Evolutionary conservation across 352 stramenopile species (phyloP), one percentile per base, ranked within the genome.

Genomic region (Pythium aquatile): DNA sequence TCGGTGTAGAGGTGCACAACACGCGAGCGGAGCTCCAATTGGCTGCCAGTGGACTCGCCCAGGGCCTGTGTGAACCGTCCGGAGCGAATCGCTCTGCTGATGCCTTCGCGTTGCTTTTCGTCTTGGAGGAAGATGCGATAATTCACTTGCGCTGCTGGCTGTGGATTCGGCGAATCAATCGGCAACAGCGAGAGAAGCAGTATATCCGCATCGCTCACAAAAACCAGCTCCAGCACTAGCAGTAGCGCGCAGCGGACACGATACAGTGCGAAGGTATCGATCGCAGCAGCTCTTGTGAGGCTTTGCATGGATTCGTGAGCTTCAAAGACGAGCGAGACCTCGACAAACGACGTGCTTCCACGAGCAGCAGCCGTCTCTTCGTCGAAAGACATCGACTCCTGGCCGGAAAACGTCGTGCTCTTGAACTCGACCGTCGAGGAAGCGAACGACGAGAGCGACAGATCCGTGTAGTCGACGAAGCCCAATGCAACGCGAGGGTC

Each of bases 171-270:
- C 2, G 26, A 40, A 56, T 29, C 2, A 2, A 51, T 4, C 42
- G 26, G 39, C 1, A 16, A 32, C 14, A 37, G 20, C 13, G 39
- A 17, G 16, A 57, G 13, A 5, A 60, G 46, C 24, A n/a, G 9
- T 2, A 74, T 10, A 13, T 69, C 42, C 1, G 48, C 28, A 28
- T 68, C 29, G 9, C 24, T 55, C 1, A 72, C 33, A 5, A 65
- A 39, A 3, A 72, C 55, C 13, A 55, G 44, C 47, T 77, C 61
- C 4, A 77, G 20, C 1, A 74, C 58, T 0, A 64, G 17, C 9
- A 77, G 55, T 20, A 77, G 52, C 1, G 58, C 70, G 35, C 58
- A 66, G 24, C 70, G 70, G 40, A 74, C 20, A 3, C 37, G 58
- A 29, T 69, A 63, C 10, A 65, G 33, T 0, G 48, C 24, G 20